phyloP scores from a whole-genome alignment of 2,329 filamentous ascomycete species.

The Hypoxylon sp. region DNA sequence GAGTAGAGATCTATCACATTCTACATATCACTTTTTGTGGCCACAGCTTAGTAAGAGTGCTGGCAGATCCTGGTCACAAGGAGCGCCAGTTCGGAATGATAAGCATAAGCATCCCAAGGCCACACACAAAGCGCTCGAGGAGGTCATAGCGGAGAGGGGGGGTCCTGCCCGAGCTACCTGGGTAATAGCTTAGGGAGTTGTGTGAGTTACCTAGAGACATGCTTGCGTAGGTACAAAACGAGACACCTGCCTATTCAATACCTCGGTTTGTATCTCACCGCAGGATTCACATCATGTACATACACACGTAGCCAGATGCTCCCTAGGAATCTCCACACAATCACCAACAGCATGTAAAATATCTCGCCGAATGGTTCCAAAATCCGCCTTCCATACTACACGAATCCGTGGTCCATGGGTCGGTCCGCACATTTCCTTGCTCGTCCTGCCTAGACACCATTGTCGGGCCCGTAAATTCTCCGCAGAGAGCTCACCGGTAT shows the following conservation, averaged over 20 bases:
- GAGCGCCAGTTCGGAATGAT: constrained; percentile 20
- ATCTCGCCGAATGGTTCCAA: constrained; percentile 16
- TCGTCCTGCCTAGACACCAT: constrained; percentile 7
- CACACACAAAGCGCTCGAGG: not conserved
- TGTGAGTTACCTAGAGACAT: constrained; percentile 4
- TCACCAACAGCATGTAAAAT: constrained; percentile 22
- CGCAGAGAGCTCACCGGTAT: constrained; percentile 2
- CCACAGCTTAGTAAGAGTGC: constrained; percentile 21
- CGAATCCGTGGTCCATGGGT: constrained; percentile 16
- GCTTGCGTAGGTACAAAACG: constrained; percentile 13
- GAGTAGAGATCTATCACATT: constrained; percentile 16
- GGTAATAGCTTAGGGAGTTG: constrained; percentile 12
- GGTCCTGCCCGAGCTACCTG: constrained; percentile 19
- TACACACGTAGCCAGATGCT: constrained; percentile 15
- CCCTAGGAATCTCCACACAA: constrained; percentile 20
- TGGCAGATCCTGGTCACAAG: not conserved
- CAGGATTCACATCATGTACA: constrained; percentile 40
- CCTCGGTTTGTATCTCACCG: constrained; percentile 33
- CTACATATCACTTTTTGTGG: constrained; percentile 18
- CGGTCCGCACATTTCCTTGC: constrained; percentile 14
- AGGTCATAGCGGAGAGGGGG: constrained; percentile 14
- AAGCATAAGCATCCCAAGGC: constrained; percentile 6
- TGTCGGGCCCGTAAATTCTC: constrained; percentile 18
- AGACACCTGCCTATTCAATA: constrained; percentile 34
- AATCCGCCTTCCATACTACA: constrained; percentile 10